Evolutionary conservation across 805 yeast genomes (phyloP).

Genomic region (Myxozyma kluyveri): DNA sequence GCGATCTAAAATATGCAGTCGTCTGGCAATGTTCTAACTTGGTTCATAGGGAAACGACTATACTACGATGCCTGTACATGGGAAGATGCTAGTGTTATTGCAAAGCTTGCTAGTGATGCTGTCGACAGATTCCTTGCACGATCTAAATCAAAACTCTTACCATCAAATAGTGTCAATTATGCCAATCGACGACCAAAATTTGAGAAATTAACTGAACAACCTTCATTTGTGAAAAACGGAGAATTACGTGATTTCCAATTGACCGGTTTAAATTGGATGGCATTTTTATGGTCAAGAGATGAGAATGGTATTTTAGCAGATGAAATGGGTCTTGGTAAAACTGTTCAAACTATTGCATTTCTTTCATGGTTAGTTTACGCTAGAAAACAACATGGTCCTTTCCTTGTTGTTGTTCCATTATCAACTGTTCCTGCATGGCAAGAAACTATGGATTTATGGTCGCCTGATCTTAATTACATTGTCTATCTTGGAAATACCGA

Average conservation of each 20-base stretch:
- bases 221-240: conserved; percentile 84
- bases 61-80: conserved; percentile 95
- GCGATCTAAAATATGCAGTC: neutral
- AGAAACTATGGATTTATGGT: conserved; percentile 96
- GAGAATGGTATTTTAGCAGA: conserved; percentile 97
- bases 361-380: conserved; percentile 93
- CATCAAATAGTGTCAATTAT: conserved; percentile 74
- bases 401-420: conserved; percentile 90
- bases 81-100: conserved; percentile 90
- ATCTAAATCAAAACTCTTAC: conserved; percentile 77
- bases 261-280: conserved; percentile 99
- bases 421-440: conserved; percentile 99
- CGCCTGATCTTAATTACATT: conserved; percentile 91
- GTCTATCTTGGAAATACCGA: conserved; percentile 90
- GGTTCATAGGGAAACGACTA: conserved; percentile 57
- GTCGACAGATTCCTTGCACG: conserved; percentile 82
- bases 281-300: conserved; percentile 94
- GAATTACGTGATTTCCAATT: conserved; percentile 94
- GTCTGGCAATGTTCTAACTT: neutral
- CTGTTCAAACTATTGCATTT: conserved; percentile 94
- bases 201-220: conserved; percentile 83
- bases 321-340: conserved; percentile 98
- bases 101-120: conserved; percentile 74
- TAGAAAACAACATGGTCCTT: conserved; percentile 96
- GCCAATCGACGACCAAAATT: conserved; percentile 75